Base-by-base conservation (phyloP, 345 rosid species). In the Populus pruinosa region DNA sequence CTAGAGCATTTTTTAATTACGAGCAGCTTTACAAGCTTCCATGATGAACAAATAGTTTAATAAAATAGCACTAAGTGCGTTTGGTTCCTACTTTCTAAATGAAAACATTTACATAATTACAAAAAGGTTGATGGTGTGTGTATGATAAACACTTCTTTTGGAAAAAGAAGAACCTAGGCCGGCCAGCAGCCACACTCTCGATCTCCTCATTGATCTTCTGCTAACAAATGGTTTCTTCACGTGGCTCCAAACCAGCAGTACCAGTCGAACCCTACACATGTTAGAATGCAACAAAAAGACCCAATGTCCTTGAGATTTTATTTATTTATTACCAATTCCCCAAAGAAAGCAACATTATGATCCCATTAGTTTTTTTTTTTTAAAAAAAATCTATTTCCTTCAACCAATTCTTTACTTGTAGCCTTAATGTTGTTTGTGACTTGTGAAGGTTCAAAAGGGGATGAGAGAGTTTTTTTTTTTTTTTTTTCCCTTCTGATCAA, bases 381-480 rank as follows among this genome's bases (percentile, higher is more conserved):
- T 16, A 49, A 16, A 5, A 16, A 27, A 59, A 8, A n/a, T 10
- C 2, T 11, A 59, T n/a, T 59, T 59, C 2, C 3, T 56, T 21
- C 27, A 0, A 0, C 3, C 0, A 53, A 7, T 53, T 3, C 3
- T 7, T 20, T 2, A 1, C n/a, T 53, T 18, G 9, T 53, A 1
- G 59, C 59, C 20, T 6, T 6, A 18, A 20, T 50, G 20, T 6
- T 53, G 23, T 53, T 53, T 20, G 23, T 53, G 59, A 53, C 1
- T 1, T n/a, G 1, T n/a, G 63, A 9, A n/a, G 63, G 63, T 56
- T 56, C 13, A 56, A 56, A 56, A 56, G 9, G 13, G 25, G 62
- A 21, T 3, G 62, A 1, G 25, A n/a, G 9, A 0, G 5, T 33
- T 33, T 33, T 33, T 33, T 33, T 33, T 20, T 18, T 50, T 21